Conservation (phyloP, 2,329 filamentous ascomycete species). For the Xylariales sp. region DNA sequence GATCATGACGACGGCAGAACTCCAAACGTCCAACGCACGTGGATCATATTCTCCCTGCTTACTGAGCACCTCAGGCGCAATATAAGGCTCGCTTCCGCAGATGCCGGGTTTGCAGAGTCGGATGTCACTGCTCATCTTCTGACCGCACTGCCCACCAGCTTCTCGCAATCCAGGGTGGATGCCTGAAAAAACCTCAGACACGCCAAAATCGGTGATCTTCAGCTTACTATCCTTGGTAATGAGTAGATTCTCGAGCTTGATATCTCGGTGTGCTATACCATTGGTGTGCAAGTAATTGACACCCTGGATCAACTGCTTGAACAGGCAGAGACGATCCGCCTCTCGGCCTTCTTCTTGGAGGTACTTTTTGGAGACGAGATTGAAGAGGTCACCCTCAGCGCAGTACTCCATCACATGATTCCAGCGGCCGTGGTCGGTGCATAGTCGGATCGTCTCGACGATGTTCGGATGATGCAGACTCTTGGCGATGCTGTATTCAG, state of each 20-base stretch:
- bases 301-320: conserved; percentile 84
- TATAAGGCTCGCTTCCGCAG: conserved; percentile 81
- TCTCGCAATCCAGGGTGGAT: conserved; percentile 74
- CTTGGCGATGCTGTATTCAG: conserved; percentile 84
- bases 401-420: conserved; percentile 95
- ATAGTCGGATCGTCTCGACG: conserved; percentile 73
- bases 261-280: conserved; percentile 85
- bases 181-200: conserved; percentile 80
- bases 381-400: conserved; percentile 74
- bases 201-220: conserved; percentile 90
- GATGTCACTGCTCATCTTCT: conserved; percentile 61
- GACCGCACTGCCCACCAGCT: conserved; percentile 68
- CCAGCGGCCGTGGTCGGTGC: conserved; percentile 70
- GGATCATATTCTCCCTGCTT: conserved; percentile 67
- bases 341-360: conserved; percentile 60
- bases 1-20: conserved; percentile 77
- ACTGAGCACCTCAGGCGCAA: conserved; percentile 76
- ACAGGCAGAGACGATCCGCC: conserved; percentile 73
- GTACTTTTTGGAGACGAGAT: conserved; percentile 67
- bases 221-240: conserved; percentile 75
- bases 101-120: conserved; percentile 74
- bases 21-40: conserved; percentile 80
- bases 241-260: conserved; percentile 85
- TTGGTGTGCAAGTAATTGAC: conserved; percentile 77
- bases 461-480: conserved; percentile 84